A percentile compares a stretch with the other conserved stretches of the same genome.
Evolutionary conservation across 495 filamentous ascomycete genomes (phyloP).

Genomic region (Copromyces sp.): DNA sequence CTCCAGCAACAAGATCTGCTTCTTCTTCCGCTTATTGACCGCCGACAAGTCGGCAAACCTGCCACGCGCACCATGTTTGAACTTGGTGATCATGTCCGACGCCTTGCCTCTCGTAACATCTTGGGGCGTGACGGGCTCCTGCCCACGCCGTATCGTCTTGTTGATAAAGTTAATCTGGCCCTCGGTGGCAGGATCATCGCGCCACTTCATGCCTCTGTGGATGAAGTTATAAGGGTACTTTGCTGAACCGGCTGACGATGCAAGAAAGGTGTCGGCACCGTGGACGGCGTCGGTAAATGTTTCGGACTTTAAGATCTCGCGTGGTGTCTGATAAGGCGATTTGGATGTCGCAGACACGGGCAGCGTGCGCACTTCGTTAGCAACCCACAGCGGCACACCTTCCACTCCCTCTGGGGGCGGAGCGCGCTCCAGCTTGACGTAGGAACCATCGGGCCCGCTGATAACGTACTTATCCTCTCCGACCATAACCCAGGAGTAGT

Average conservation of each 20-base stretch:
- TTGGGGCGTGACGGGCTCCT: conserved; percentile 41
- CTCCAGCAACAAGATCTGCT: conserved; percentile 31
- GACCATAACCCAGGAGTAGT: conserved; percentile 70
- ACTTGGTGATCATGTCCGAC: conserved; percentile 84
- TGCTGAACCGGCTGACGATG: neutral
- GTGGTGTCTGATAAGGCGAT: conserved; percentile 53
- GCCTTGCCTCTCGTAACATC: conserved; percentile 73
- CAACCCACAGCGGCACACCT: conserved; percentile 13
- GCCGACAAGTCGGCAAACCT: conserved; percentile 47
- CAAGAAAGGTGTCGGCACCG: conserved; percentile 49
- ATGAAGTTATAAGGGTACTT: conserved; percentile 58
- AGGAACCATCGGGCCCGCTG: conserved; percentile 41
- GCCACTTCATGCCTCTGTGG: conserved; percentile 51
- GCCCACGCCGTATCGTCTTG: conserved; percentile 39
- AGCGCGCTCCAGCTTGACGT: conserved; percentile 51
- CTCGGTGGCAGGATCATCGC: conserved; percentile 51
- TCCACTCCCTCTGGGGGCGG: conserved; percentile 4
- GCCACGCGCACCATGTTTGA: conserved; percentile 72
- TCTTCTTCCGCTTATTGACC: conserved; percentile 35
- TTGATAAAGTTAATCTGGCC: conserved; percentile 68
- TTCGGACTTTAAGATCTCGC: conserved; percentile 46
- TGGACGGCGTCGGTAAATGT: conserved; percentile 65
- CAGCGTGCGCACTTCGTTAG: conserved; percentile 29
- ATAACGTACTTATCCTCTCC: conserved; percentile 56
- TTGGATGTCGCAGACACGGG: conserved; percentile 25